Evolutionary conservation across 805 yeast genomes (phyloP).

Genomic region (Hanseniaspora mollemarum): DNA sequence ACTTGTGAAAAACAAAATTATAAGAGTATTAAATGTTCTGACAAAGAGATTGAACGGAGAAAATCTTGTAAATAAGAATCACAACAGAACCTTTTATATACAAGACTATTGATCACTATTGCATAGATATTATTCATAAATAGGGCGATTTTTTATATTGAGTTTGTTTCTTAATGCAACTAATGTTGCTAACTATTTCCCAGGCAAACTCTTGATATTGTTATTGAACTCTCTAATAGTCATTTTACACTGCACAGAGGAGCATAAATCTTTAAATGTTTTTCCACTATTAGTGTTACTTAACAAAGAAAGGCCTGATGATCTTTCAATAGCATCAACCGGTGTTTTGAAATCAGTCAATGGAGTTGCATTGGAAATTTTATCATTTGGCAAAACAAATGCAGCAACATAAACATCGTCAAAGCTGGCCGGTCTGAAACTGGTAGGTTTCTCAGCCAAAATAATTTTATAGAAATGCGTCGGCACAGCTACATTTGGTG

Average conservation of each 20-base stretch:
- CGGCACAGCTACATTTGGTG: slow-evolving; percentile 93
- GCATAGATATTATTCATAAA: too few species aligned
- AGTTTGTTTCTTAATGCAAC: background rate
- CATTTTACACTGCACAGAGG: slow-evolving; percentile 67
- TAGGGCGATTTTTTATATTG: too few species aligned
- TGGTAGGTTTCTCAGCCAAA: slow-evolving; percentile 57
- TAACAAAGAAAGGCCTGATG: slow-evolving; percentile 74
- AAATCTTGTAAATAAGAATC: background rate
- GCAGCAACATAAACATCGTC: slow-evolving; percentile 64
- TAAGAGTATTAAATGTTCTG: background rate
- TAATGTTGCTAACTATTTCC: background rate
- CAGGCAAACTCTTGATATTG: slow-evolving; percentile 31
- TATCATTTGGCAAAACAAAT: slow-evolving; percentile 84
- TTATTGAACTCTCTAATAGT: slow-evolving; percentile 69
- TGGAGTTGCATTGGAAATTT: slow-evolving; percentile 58
- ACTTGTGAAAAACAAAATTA: background rate
- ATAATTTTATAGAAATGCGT: slow-evolving; percentile 90
- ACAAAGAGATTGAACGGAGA: background rate
- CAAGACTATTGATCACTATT: background rate
- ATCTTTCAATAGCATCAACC: slow-evolving; percentile 73
- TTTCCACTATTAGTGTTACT: slow-evolving; percentile 45
- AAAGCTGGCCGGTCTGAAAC: background rate
- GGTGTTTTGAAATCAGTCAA: slow-evolving; percentile 76
- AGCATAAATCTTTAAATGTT: slow-evolving; percentile 48
- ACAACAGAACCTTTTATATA: background rate